A percentile compares a stretch with the other conserved stretches of the same genome.
Evolutionary conservation across 192 early-diverging fungal genomes (phyloP).

Genomic region (Podila clonocystis): DNA sequence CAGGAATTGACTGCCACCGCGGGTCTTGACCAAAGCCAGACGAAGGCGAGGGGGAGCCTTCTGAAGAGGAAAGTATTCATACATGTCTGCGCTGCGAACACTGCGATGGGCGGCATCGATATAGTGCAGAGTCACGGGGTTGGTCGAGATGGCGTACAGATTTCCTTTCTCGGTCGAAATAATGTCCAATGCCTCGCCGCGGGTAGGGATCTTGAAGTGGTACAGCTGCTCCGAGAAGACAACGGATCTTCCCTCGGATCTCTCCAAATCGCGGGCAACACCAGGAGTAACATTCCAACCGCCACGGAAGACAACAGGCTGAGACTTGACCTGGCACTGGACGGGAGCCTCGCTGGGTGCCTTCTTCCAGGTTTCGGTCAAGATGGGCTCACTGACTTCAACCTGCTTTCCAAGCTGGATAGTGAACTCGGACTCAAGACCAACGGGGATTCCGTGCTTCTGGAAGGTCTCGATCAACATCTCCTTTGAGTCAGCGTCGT

Average conservation of each 20-base stretch:
- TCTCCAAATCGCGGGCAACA: conserved; percentile 61
- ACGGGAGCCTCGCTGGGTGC: conserved; percentile 7
- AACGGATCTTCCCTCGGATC: conserved; percentile 64
- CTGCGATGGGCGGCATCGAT: conserved; percentile 61
- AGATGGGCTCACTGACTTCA: conserved; percentile 57
- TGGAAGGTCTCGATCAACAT: conserved; percentile 75
- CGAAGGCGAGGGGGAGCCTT: conserved; percentile 61
- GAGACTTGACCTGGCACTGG: conserved; percentile 28
- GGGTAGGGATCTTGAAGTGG: conserved; percentile 69
- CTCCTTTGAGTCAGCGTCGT: conserved; percentile 72
- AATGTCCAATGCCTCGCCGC: conserved; percentile 74
- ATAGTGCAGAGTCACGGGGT: conserved; percentile 68
- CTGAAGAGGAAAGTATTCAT: conserved; percentile 78
- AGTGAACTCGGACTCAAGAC: conserved; percentile 73
- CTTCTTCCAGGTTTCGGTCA: conserved; percentile 68
- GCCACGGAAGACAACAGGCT: conserved; percentile 46
- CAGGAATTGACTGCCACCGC: conserved; percentile 51
- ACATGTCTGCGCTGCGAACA: conserved; percentile 66
- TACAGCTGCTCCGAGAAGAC: conserved; percentile 77
- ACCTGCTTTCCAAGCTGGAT: conserved; percentile 65
- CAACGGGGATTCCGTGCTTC: conserved; percentile 78
- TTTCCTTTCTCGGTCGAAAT: conserved; percentile 57
- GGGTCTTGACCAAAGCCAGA: conserved; percentile 54
- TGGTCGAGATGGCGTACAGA: conserved; percentile 68
- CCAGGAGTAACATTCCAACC: conserved; percentile 64